Conservation (phyloP, 2,329 filamentous ascomycete species). For the Colletotrichum magnum region DNA sequence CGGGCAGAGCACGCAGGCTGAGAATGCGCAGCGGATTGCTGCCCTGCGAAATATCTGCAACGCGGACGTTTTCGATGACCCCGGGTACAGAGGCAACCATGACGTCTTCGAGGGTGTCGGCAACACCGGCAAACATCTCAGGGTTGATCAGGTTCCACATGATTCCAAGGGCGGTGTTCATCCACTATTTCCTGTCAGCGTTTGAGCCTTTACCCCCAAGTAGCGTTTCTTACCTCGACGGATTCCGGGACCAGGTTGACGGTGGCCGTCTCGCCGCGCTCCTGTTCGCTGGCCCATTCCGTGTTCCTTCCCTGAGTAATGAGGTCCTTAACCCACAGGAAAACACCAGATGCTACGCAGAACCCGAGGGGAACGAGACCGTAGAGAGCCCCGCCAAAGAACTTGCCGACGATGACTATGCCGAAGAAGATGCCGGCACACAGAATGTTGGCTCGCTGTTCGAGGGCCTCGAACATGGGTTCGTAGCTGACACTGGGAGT, state of each 20-base stretch:
- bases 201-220: background rate
- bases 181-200: conserved; percentile 71
- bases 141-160: conserved; percentile 95
- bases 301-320: conserved; percentile 84
- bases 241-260: conserved; percentile 93
- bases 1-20: conserved; percentile 87
- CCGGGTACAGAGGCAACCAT: conserved; percentile 96
- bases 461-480: conserved; percentile 84
- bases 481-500: conserved; percentile 92
- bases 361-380: conserved; percentile 81
- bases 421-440: conserved; percentile 79
- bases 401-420: conserved; percentile 82
- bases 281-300: conserved; percentile 91
- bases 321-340: conserved; percentile 90
- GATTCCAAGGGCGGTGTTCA: conserved; percentile 89
- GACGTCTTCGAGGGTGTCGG: conserved; percentile 88
- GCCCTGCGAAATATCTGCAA: conserved; percentile 95
- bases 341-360: conserved; percentile 83
- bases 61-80: conserved; percentile 93
- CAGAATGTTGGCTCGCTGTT: conserved; percentile 80
- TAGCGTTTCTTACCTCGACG: conserved; percentile 67
- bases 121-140: conserved; percentile 92
- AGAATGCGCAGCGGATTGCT: conserved; percentile 91
- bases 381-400: conserved; percentile 83
- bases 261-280: conserved; percentile 86